phyloP scores from a whole-genome alignment of 1,284 basidiomycete species.

The Apiotrichum gamsii region DNA sequence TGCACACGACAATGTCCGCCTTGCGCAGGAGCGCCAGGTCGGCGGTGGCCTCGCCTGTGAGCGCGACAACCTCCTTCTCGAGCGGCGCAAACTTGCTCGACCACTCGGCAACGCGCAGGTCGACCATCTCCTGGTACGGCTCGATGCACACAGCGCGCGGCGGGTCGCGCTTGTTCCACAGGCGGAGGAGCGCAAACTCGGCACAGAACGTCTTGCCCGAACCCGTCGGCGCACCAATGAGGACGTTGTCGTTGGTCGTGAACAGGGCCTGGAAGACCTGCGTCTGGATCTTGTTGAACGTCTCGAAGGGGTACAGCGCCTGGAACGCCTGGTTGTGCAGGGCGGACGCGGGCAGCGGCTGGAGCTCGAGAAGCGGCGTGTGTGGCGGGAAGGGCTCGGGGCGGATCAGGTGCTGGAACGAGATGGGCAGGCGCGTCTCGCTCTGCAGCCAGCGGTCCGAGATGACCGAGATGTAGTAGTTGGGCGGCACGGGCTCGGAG shows the following conservation, averaged over 20 bases:
- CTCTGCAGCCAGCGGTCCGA: slow-evolving; percentile 95
- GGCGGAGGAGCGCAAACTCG: slow-evolving; percentile 84
- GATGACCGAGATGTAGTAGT: slow-evolving; percentile 92
- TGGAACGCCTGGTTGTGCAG: slow-evolving; percentile 90
- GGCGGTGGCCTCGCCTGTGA: slow-evolving; percentile 91
- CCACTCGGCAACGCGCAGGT: slow-evolving; percentile 85
- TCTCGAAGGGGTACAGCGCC: slow-evolving; percentile 71
- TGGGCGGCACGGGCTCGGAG: slow-evolving; percentile 93
- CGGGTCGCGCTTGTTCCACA: slow-evolving; percentile 81
- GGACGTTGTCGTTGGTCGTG: slow-evolving; percentile 90
- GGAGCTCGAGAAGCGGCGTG: slow-evolving; percentile 87
- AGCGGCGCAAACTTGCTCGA: slow-evolving; percentile 70
- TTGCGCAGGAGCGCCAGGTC: slow-evolving; percentile 87
- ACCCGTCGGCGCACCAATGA: slow-evolving; percentile 92
- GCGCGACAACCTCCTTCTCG: slow-evolving; percentile 83
- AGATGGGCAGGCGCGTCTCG: slow-evolving; percentile 89
- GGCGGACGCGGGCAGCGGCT: slow-evolving; percentile 80
- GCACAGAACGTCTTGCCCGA: slow-evolving; percentile 97
- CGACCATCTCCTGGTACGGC: slow-evolving; percentile 96
- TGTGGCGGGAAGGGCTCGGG: slow-evolving; percentile 94
- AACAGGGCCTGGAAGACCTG: slow-evolving; percentile 98
- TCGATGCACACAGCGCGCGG: slow-evolving; percentile 91
- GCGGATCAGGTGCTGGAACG: slow-evolving; percentile 95
- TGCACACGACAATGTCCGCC: slow-evolving; percentile 85
- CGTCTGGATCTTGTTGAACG: slow-evolving; percentile 98